phyloP scores from a whole-genome alignment of 2,329 filamentous ascomycete genomes.

The Verticillium nubilum region DNA sequence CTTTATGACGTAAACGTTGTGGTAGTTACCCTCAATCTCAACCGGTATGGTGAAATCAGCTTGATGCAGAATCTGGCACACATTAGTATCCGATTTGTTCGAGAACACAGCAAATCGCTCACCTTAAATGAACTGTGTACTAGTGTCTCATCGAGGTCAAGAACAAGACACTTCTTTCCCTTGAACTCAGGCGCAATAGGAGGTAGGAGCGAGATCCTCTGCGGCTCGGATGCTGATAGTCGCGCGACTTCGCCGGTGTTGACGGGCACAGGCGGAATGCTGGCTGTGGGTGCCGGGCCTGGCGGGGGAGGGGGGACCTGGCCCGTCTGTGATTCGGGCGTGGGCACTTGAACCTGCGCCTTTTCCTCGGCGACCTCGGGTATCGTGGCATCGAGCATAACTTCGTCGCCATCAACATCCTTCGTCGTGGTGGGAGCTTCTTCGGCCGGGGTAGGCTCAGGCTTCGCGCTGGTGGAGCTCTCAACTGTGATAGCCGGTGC shows the following conservation, averaged over 20 bases:
- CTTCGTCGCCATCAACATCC: slow-evolving; percentile 55
- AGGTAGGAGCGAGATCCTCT: slow-evolving; percentile 67
- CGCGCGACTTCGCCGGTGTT: slow-evolving; percentile 32
- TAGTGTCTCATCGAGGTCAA: slow-evolving; percentile 93
- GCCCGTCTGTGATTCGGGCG: slow-evolving; percentile 28
- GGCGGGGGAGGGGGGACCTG: slow-evolving; percentile 41
- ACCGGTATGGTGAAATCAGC: slow-evolving; percentile 98
- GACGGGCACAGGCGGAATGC: slow-evolving; percentile 23
- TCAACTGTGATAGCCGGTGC: slow-evolving; percentile 33
- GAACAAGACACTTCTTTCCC: slow-evolving; percentile 87
- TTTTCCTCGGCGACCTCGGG: slow-evolving; percentile 34
- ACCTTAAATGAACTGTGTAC: slow-evolving; percentile 99
- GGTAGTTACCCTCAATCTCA: slow-evolving; percentile 97
- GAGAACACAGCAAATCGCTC: slow-evolving; percentile 14
- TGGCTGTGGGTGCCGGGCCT: slow-evolving; percentile 32
- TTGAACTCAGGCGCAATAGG: slow-evolving; percentile 73
- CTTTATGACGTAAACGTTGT: slow-evolving; percentile 99
- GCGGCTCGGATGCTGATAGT: slow-evolving; percentile 34
- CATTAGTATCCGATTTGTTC: too few relatives aligned
- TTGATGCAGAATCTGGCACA: slow-evolving; percentile 85
- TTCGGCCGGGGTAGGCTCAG: slow-evolving; percentile 13
- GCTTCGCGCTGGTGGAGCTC: slow-evolving; percentile 14
- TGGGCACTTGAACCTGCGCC: slow-evolving; percentile 30
- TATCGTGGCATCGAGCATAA: slow-evolving; percentile 60
- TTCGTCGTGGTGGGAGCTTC: slow-evolving; percentile 16